phyloP scores from a whole-genome alignment of 2,329 filamentous ascomycete species.

The Cladobotryum mycophilum region DNA sequence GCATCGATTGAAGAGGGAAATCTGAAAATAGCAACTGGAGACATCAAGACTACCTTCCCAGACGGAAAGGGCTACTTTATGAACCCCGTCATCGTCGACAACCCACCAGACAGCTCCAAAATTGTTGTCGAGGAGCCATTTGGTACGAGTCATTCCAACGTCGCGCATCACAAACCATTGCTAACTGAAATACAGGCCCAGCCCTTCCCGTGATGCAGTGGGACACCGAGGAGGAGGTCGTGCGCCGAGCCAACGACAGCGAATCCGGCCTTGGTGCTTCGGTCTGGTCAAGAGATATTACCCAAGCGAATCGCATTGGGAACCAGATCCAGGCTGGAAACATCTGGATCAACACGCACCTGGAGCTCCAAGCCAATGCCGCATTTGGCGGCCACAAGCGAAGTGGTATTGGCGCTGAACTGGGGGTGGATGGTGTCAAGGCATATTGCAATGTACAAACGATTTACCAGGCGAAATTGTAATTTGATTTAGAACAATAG shows the following conservation, averaged over 20 bases:
- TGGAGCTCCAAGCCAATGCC: conserved; percentile 52
- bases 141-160: too few relatives aligned
- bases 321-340: conserved; percentile 50
- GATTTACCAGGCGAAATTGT: too few relatives aligned
- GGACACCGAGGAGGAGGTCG: conserved; percentile 27
- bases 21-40: too few relatives aligned
- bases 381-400: conserved; percentile 62
- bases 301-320: conserved; percentile 33
- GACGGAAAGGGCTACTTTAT: conserved; percentile 78
- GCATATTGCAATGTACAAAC: conserved; percentile 1
- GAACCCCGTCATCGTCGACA: conserved; percentile 55
- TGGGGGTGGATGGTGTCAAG: conserved; percentile 6
- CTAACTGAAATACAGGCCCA: conserved; percentile 18
- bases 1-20: too few relatives aligned
- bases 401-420: conserved; percentile 50
- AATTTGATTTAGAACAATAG: too few relatives aligned
- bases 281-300: conserved; percentile 51
- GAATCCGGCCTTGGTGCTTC: conserved; percentile 51
- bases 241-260: conserved; percentile 35
- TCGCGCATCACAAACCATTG: too few relatives aligned
- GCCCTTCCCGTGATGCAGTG: conserved; percentile 26
- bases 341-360: conserved; percentile 35
- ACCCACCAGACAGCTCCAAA: conserved; percentile 25
- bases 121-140: conserved; percentile 32
- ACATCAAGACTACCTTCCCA: conserved; percentile 15